A percentile compares a stretch with the other conserved stretches of the same genome.
Evolutionary conservation across 129 eudicot genomes (phyloP).

Genomic region (Helianthus tuberosus): DNA sequence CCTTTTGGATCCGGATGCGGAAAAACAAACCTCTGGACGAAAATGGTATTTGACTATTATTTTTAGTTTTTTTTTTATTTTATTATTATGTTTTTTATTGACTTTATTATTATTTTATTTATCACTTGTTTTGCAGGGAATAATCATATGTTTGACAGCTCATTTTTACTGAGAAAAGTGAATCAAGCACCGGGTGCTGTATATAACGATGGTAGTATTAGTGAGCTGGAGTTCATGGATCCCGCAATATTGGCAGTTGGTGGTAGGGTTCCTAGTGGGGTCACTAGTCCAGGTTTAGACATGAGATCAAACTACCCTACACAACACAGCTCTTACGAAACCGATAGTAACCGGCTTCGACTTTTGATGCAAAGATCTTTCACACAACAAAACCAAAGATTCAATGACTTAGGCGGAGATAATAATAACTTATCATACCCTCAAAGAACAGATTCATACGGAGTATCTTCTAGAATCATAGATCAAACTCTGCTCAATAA

Average conservation of each 20-base stretch:
- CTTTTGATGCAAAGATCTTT: conserved; percentile 72
- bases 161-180: conserved; percentile 55
- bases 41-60: too few relatives aligned
- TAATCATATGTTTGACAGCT: conserved; percentile 55
- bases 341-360: conserved; percentile 66
- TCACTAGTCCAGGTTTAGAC: conserved; percentile 53
- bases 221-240: conserved; percentile 87
- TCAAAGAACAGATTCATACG: conserved; percentile 54
- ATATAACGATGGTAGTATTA: conserved; percentile 38
- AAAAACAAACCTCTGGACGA: too few relatives aligned
- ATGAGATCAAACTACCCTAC: conserved; percentile 53
- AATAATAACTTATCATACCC: conserved; percentile 44
- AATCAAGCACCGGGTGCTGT: conserved; percentile 66
- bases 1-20: too few relatives aligned
- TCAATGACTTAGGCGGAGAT: conserved; percentile 50
- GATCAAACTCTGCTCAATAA: conserved; percentile 49
- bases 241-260: conserved; percentile 98
- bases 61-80: too few relatives aligned
- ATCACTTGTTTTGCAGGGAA: conserved; percentile 48
- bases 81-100: too few relatives aligned
- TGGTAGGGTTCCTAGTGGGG: conserved; percentile 69
- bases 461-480: conserved; percentile 57
- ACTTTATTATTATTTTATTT: not conserved
- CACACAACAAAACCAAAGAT: conserved; percentile 69
- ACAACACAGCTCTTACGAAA: conserved; percentile 57